These are phyloP conservation scores for Solanum pinnatisectum DNA, from an alignment of 257 asterid genomes.

Conservation along the genomic window DNA sequence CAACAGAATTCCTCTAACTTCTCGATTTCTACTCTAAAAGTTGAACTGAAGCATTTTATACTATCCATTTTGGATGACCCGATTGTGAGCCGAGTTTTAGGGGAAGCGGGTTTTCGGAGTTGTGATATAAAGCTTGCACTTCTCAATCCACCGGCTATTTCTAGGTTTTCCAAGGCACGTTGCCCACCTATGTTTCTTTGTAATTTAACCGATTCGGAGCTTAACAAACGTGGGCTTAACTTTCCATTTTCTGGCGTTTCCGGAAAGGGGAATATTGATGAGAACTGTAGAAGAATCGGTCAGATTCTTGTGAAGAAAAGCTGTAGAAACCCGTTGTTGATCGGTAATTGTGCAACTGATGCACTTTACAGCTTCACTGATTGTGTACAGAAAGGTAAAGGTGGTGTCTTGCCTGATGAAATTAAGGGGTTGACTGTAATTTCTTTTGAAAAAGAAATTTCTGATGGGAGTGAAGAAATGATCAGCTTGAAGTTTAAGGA, in stretches of 20 bases:
- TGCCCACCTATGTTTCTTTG: conserved; percentile 47
- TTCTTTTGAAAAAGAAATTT: conserved; percentile 43
- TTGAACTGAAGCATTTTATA: conserved; percentile 76
- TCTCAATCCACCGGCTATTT: conserved; percentile 50
- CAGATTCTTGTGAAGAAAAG: conserved; percentile 35
- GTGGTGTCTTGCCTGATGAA: conserved; percentile 42
- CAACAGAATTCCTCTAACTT: conserved; percentile 19
- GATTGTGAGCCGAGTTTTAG: conserved; percentile 76
- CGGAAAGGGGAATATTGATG: conserved; percentile 29
- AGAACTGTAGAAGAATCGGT: conserved; percentile 51
- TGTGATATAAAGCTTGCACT: conserved; percentile 65
- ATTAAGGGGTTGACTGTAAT: conserved; percentile 40
- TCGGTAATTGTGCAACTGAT: conserved; percentile 59
- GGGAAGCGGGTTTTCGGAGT: conserved; percentile 85
- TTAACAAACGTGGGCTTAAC: conserved; percentile 28
- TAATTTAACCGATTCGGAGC: conserved; percentile 38
- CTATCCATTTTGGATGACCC: conserved; percentile 89
- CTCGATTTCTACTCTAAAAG: conserved; percentile 59
- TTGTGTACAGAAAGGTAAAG: conserved; percentile 34
- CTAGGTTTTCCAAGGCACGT: conserved; percentile 36
- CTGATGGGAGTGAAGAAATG: conserved; percentile 35
- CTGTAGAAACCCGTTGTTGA: conserved; percentile 56
- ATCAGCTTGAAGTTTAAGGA: conserved; percentile 43
- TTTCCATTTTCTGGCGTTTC: conserved; percentile 46
- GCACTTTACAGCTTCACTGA: conserved; percentile 42